Conservation (phyloP, 768 basidiomycete genomes). For the Mycena vulgaris region DNA sequence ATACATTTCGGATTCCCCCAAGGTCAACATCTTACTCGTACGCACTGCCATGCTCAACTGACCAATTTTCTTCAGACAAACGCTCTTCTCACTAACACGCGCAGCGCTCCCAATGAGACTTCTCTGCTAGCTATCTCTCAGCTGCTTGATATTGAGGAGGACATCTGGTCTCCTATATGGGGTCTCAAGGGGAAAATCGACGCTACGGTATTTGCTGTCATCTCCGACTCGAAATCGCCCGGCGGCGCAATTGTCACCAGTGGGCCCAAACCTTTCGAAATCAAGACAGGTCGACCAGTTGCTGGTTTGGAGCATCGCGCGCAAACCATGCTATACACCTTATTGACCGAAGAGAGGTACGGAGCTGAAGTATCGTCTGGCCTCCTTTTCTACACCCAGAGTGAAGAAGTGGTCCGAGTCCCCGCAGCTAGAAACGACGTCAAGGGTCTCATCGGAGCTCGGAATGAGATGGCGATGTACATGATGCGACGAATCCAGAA, state of each 20-base stretch:
- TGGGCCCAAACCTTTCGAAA: constrained; percentile 87
- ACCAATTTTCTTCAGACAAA: constrained; percentile 59
- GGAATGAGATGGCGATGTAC: constrained; percentile 90
- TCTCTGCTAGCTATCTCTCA: constrained; percentile 80
- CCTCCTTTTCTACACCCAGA: constrained; percentile 94
- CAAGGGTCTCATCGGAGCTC: constrained; percentile 80
- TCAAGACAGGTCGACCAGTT: constrained; percentile 91
- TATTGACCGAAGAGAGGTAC: constrained; percentile 93
- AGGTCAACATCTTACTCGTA: constrained; percentile 62
- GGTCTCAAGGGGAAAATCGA: constrained; percentile 98
- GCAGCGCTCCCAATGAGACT: constrained; percentile 62
- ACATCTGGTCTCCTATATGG: constrained; percentile 96
- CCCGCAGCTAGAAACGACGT: constrained; percentile 87
- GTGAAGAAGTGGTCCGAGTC: constrained; percentile 88
- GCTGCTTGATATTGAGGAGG: constrained; percentile 93
- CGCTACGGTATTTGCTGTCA: constrained; percentile 82
- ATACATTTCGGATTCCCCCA: constrained; percentile 77
- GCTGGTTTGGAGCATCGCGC: constrained; percentile 94
- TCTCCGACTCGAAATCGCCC: constrained; percentile 62
- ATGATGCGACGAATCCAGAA: constrained; percentile 68
- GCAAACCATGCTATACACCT: constrained; percentile 97
- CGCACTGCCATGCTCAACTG: background rate
- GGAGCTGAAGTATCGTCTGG: constrained; percentile 86
- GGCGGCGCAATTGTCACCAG: constrained; percentile 44
- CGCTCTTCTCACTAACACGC: constrained; percentile 79